Conservation (phyloP, 306 rosid species). For the Prunus padus region DNA sequence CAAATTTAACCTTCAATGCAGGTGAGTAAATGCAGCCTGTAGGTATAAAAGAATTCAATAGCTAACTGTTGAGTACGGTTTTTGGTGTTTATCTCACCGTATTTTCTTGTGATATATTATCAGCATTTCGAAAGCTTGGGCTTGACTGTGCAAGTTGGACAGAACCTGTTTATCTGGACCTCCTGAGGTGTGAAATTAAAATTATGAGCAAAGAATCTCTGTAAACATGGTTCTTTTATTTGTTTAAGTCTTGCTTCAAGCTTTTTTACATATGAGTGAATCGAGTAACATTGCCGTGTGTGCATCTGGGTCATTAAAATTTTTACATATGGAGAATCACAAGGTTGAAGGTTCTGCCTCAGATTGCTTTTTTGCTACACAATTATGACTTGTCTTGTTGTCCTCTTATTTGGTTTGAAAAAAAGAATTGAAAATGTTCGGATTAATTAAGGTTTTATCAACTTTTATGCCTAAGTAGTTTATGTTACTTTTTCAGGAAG, state of each 20-base stretch:
- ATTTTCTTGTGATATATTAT: background rate
- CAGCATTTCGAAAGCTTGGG: constrained; percentile 84
- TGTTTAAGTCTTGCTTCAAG: constrained; percentile 6
- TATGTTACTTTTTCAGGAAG: constrained; percentile 51
- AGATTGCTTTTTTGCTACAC: background rate
- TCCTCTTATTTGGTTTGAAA: background rate
- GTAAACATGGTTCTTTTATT: background rate
- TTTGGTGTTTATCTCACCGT: background rate
- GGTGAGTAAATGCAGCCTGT: constrained; percentile 40
- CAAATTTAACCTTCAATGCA: constrained; percentile 55
- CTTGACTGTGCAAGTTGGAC: constrained; percentile 95
- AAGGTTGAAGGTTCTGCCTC: background rate
- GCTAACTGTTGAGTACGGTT: background rate
- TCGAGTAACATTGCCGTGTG: background rate
- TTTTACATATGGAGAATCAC: background rate
- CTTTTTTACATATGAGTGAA: background rate
- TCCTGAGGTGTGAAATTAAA: constrained; percentile 51
- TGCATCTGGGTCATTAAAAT: background rate
- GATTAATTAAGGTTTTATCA: constrained; percentile 5
- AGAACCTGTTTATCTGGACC: constrained; percentile 84
- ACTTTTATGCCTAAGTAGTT: constrained; percentile 1
- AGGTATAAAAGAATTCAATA: background rate
- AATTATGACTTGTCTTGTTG: background rate
- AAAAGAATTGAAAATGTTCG: background rate
- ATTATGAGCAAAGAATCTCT: background rate